Conservation (phyloP, 495 filamentous ascomycete species). For the Penicillium arizonense region DNA sequence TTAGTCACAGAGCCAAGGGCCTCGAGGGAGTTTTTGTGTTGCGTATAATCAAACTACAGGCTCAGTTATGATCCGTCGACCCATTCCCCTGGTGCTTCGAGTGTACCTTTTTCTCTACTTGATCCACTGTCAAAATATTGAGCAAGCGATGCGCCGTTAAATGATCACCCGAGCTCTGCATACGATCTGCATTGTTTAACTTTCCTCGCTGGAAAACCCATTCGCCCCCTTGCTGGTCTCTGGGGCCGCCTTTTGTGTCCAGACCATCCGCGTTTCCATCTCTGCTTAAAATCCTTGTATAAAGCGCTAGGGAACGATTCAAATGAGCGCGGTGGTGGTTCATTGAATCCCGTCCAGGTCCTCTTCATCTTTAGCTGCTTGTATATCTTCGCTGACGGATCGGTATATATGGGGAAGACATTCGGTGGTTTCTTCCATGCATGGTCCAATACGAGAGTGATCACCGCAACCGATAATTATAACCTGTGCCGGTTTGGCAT, state of each 20-base stretch:
- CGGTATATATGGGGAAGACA: constrained; percentile 22
- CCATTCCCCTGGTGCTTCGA: too few relatives aligned
- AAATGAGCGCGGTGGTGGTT: constrained; percentile 13
- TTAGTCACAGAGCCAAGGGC: constrained; percentile 85
- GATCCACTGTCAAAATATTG: constrained; percentile 11
- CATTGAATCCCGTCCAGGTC: constrained; percentile 10
- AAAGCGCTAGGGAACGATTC: constrained; percentile 13
- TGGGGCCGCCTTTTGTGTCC: constrained; percentile 13
- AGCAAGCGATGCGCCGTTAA: constrained; percentile 25
- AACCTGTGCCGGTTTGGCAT: constrained; percentile 19
- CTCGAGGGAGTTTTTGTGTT: constrained; percentile 71
- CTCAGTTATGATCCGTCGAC: too few relatives aligned
- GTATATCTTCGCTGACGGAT: constrained; percentile 18
- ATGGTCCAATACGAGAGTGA: constrained; percentile 18
- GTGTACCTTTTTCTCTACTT: too few relatives aligned
- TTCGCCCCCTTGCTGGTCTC: constrained; percentile 23
- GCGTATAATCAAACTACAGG: too few relatives aligned
- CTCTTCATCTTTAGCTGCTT: constrained; percentile 23
- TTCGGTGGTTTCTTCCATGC: constrained; percentile 18
- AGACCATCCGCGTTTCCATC: constrained; percentile 9
- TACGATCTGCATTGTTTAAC: constrained; percentile 21
- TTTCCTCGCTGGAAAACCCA: constrained; percentile 22
- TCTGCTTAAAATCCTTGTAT: constrained; percentile 14
- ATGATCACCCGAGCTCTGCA: constrained; percentile 24
- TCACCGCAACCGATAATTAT: constrained; percentile 30